Conservation (phyloP, 2,329 filamentous ascomycete species). For the Cladophialophora carrionii region DNA sequence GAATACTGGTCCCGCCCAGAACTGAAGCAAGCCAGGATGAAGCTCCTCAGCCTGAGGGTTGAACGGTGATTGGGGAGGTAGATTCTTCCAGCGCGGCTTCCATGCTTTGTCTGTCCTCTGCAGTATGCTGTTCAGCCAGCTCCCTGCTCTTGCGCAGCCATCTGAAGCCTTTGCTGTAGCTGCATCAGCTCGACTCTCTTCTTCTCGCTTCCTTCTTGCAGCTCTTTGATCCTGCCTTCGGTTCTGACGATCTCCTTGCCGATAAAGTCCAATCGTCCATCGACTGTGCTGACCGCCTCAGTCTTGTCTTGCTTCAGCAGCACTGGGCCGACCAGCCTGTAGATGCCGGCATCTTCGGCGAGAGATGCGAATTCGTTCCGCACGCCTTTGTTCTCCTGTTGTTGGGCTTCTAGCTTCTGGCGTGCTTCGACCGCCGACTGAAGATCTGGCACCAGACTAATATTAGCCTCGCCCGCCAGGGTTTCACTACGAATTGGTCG, state of each 20-base stretch:
- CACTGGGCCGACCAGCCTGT: constrained; percentile 92
- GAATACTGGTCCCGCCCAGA: background rate
- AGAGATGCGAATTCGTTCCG: constrained; percentile 78
- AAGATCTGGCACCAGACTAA: constrained; percentile 64
- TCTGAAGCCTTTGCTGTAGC: constrained; percentile 38
- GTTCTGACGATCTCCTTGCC: constrained; percentile 80
- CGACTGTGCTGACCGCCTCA: constrained; percentile 88
- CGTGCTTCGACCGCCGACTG: constrained; percentile 74
- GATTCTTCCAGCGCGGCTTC: background rate
- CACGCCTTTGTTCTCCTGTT: constrained; percentile 88
- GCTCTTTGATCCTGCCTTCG: constrained; percentile 66
- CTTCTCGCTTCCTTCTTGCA: constrained; percentile 66
- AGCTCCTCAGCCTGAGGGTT: background rate
- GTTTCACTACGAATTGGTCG: background rate
- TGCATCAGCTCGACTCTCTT: constrained; percentile 64
- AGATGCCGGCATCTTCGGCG: constrained; percentile 82
- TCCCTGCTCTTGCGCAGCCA: constrained; percentile 35
- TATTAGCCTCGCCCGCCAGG: constrained; percentile 13
- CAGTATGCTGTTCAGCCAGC: constrained; percentile 23
- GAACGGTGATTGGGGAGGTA: background rate
- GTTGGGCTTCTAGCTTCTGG: constrained; percentile 89
- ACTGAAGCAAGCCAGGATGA: background rate
- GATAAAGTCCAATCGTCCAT: constrained; percentile 89
- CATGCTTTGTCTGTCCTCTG: background rate
- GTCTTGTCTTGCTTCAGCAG: constrained; percentile 90